These are phyloP conservation scores for Trametes polyzona DNA, from an alignment of 1,284 basidiomycete genomes.

Conservation along the genomic window DNA sequence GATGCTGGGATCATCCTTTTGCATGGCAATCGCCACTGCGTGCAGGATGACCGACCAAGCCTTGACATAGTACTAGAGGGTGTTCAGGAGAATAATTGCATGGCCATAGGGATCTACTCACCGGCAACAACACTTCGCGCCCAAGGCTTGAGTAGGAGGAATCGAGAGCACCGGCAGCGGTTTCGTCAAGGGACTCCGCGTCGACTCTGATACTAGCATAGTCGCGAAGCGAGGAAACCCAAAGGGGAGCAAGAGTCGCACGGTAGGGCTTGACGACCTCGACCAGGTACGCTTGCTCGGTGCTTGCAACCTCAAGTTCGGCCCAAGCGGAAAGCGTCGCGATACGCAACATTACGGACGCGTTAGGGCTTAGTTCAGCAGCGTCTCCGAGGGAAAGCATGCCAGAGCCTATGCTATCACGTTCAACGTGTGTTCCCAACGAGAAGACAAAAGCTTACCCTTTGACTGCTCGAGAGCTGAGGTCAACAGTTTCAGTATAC, in stretches of 20 bases:
- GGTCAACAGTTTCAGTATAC: conserved; percentile 90
- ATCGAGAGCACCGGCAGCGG: conserved; percentile 74
- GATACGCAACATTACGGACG: conserved; percentile 93
- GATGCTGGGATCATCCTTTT: conserved; percentile 68
- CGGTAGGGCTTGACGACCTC: conserved; percentile 87
- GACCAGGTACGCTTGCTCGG: conserved; percentile 76
- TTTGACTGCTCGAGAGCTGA: conserved; percentile 90
- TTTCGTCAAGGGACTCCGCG: conserved; percentile 77
- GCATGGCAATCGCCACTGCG: conserved; percentile 85
- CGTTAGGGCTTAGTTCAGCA: conserved; percentile 88
- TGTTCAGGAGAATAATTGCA: not conserved
- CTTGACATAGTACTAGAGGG: conserved; percentile 82
- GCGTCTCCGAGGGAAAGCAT: conserved; percentile 89
- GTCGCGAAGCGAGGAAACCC: conserved; percentile 89
- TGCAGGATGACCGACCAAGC: conserved; percentile 88
- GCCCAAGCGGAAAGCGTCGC: conserved; percentile 97
- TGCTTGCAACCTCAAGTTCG: conserved; percentile 83
- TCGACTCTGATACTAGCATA: conserved; percentile 92
- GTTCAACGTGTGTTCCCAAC: not conserved
- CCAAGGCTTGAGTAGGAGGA: conserved; percentile 87
- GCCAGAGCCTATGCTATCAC: conserved; percentile 62
- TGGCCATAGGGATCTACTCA: conserved; percentile 42
- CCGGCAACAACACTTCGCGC: conserved; percentile 88
- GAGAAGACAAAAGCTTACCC: conserved; percentile 45
- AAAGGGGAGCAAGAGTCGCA: conserved; percentile 76